Conservation (phyloP, 2,329 filamentous ascomycete species). For the Pyrenophora graminea region DNA sequence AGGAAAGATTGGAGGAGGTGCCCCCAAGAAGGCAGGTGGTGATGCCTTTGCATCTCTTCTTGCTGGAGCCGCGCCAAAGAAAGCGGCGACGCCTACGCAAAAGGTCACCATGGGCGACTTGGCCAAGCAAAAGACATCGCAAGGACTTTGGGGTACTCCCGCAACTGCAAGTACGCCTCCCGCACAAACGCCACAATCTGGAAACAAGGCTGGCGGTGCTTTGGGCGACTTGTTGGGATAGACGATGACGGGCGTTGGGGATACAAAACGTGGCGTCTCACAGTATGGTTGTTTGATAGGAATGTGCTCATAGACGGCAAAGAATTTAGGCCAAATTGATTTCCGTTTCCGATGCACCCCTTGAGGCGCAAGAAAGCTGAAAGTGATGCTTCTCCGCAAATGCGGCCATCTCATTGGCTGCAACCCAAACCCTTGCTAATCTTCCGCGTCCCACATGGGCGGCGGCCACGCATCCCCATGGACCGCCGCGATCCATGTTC, state of each 20-base stretch:
- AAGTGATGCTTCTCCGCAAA: slow-evolving; percentile 8
- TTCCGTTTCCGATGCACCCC: background rate
- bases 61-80: slow-evolving; percentile 77
- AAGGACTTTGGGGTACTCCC: slow-evolving; percentile 87
- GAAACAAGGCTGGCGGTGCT: slow-evolving; percentile 43
- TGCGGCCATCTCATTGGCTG: slow-evolving; percentile 5
- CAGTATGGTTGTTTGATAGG: background rate
- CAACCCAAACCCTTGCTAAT: background rate
- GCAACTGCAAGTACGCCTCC: slow-evolving; percentile 48
- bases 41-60: slow-evolving; percentile 92
- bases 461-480: background rate
- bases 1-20: slow-evolving; percentile 47
- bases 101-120: slow-evolving; percentile 86
- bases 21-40: slow-evolving; percentile 60
- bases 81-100: slow-evolving; percentile 62
- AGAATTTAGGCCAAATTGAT: background rate
- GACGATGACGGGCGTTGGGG: slow-evolving; percentile 4
- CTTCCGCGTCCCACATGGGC: slow-evolving; percentile 2
- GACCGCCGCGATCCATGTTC: slow-evolving; percentile 1
- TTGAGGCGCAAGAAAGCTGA: background rate
- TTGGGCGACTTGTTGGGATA: slow-evolving; percentile 44
- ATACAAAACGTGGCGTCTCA: slow-evolving; percentile 8
- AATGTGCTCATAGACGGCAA: background rate
- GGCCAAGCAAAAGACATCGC: slow-evolving; percentile 96
- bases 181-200: slow-evolving; percentile 31